Evolutionary conservation across 1,139 yeast species (phyloP), one percentile per base, ranked within the genome.

Genomic region (Kodamaea fungicola): DNA sequence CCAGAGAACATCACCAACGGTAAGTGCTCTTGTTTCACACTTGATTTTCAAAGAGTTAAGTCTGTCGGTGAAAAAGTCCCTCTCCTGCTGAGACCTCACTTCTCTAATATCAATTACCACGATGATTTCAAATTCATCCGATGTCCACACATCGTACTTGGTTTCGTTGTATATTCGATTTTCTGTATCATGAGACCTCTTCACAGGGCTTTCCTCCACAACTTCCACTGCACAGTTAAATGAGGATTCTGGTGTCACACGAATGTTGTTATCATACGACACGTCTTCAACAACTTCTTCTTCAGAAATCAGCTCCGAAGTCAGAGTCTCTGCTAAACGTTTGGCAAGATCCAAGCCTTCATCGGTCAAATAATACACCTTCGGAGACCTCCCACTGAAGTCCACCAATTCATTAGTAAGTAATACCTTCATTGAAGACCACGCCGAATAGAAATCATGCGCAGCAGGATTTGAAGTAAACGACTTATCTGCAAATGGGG

Each of bases 1-100:
- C 98, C 98, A 94, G 7, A 85, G 50, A 1, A 83, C 80, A 64
- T 94, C 99, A 1, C 98, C 97, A 2, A 90, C 78, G 0, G 95
- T 66, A 28, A 94, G 64, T 1, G 84, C 67, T 34, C 77, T 61
- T 0, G 75, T 76, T 16, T 77, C 83, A 36, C 78, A 69, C 4
- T 63, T 59, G 1, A 85, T 64, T 0, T 80, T 80, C 21, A 71
- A 57, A 9, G 65, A 53, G 1, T 51, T 54, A n/a, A 92, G 63
- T 30, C 82, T 76, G 3, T 66, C 70, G 6, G 67, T 61, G 52
- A 87, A 86, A 53, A 73, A 83, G 42, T 78, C 83, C 10, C 92
- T 63, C 30, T 87, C 89, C 28, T 55, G 62, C 41, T 64, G 67
- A 0, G 90, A 78, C 44, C 67, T 59, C 4, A 89, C 71, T 60